A percentile compares a stretch with the other conserved stretches of the same genome.
Evolutionary conservation across 441 rosid species (phyloP).

Genomic region (Croton setiger): DNA sequence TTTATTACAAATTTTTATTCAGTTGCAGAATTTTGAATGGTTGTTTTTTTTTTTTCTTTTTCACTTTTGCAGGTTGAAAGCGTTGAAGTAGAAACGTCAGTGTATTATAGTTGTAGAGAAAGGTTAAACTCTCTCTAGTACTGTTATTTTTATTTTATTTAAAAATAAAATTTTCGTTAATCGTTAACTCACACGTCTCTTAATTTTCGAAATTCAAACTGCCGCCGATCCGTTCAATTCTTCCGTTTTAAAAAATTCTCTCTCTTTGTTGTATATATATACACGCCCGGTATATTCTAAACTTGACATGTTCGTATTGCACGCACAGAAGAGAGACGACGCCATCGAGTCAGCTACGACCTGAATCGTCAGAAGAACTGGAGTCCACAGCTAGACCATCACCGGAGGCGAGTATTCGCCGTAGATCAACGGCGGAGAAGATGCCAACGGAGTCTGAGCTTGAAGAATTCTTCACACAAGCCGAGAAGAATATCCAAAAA

Average conservation of each 20-base stretch:
- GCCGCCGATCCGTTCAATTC: conserved; percentile 20
- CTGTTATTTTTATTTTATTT: neutral
- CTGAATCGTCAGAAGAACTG: conserved; percentile 31
- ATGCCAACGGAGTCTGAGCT: conserved; percentile 53
- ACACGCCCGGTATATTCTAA: neutral
- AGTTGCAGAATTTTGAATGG: conserved; percentile 12
- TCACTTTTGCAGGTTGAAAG: conserved; percentile 46
- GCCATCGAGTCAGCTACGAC: conserved; percentile 38
- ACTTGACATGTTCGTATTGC: neutral
- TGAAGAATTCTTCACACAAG: conserved; percentile 61
- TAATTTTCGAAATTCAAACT: conserved; percentile 32
- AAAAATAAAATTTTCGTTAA: neutral
- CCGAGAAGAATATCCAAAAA: conserved; percentile 47
- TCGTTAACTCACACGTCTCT: conserved; percentile 6
- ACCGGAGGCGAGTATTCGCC: conserved; percentile 36
- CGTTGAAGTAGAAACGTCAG: conserved; percentile 54
- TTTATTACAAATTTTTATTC: conserved; percentile 18
- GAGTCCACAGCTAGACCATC: conserved; percentile 32
- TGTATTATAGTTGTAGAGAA: conserved; percentile 36
- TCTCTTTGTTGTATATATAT: conserved; percentile 1
- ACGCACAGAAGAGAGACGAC: conserved; percentile 40
- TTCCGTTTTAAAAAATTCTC: conserved; percentile 15
- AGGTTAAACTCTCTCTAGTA: conserved; percentile 27
- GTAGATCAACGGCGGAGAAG: conserved; percentile 31
- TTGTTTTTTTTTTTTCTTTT: conserved; percentile 3